These are phyloP conservation scores for Ormosia emarginata DNA, from an alignment of 306 rosid genomes.

Conservation along the genomic window DNA sequence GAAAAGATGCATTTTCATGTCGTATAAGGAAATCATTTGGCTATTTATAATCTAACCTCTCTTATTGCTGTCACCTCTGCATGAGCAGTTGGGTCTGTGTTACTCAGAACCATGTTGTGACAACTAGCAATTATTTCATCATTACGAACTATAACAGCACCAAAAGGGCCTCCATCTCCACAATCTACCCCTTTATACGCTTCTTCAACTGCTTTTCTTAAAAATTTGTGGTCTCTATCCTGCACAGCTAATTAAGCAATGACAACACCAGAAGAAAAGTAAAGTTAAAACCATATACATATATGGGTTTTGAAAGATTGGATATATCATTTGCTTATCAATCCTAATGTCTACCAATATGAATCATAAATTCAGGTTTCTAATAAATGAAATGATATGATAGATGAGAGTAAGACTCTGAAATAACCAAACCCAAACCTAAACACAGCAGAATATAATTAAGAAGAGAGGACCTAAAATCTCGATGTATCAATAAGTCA, in stretches of 20 bases:
- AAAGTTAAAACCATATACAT: neutral
- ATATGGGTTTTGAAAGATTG: neutral
- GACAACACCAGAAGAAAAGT: slow-evolving; percentile 6
- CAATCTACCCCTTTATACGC: slow-evolving; percentile 87
- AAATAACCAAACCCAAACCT: neutral
- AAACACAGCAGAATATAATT: neutral
- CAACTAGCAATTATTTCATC: slow-evolving; percentile 80
- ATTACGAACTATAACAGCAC: slow-evolving; percentile 74
- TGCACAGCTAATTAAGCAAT: slow-evolving; percentile 67
- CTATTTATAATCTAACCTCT: slow-evolving; percentile 57
- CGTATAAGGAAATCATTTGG: neutral
- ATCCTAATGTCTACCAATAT: neutral
- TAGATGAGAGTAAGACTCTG: neutral
- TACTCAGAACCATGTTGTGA: slow-evolving; percentile 81
- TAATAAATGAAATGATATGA: slow-evolving; percentile 8
- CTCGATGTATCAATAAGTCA: neutral
- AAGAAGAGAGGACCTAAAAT: neutral
- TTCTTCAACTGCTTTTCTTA: slow-evolving; percentile 83
- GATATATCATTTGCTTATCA: neutral
- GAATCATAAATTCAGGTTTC: neutral
- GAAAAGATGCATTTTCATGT: neutral
- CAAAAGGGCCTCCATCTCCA: slow-evolving; percentile 93
- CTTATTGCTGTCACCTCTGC: slow-evolving; percentile 96
- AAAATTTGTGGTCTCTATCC: slow-evolving; percentile 80
- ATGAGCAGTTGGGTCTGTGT: slow-evolving; percentile 95